These are phyloP conservation scores for Euphorbia corollata DNA, from an alignment of 441 rosid species.

Conservation along the genomic window DNA sequence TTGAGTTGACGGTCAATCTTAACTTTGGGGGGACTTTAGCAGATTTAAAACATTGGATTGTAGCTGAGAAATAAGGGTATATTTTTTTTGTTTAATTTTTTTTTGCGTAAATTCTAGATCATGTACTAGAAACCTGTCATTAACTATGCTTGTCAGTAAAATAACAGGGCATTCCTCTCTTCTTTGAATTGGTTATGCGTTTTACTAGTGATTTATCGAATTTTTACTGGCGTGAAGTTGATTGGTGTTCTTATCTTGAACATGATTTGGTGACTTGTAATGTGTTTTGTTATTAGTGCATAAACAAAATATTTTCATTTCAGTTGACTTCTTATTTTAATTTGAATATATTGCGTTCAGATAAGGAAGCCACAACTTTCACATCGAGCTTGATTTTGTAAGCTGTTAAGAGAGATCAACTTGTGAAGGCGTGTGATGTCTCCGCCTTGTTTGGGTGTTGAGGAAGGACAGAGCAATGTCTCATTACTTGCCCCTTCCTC, in stretches of 20 bases:
- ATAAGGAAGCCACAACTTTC: conserved; percentile 1
- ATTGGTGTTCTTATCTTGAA: not conserved
- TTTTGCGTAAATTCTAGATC: not conserved
- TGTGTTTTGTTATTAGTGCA: not conserved
- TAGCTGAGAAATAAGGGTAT: not conserved
- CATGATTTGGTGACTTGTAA: not conserved
- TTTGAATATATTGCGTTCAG: not conserved
- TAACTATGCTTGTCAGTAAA: not conserved
- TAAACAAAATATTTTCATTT: not conserved
- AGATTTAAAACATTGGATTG: not conserved
- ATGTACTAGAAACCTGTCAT: not conserved
- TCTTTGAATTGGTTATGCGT: not conserved
- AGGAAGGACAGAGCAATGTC: conserved; percentile 39
- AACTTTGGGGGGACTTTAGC: not conserved
- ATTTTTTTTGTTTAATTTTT: not conserved
- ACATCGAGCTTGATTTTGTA: conserved; percentile 4
- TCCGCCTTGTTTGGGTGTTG: conserved; percentile 41
- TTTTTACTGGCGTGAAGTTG: not conserved
- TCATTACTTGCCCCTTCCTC: conserved; percentile 34
- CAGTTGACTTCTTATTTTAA: not conserved
- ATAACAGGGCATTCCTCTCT: not conserved
- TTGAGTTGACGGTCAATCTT: not conserved
- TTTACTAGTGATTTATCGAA: not conserved
- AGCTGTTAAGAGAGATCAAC: conserved; percentile 20
- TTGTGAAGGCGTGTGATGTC: conserved; percentile 37